Evolutionary conservation across 2,329 filamentous ascomycete genomes (phyloP).

Genomic region (Cadophora malorum): DNA sequence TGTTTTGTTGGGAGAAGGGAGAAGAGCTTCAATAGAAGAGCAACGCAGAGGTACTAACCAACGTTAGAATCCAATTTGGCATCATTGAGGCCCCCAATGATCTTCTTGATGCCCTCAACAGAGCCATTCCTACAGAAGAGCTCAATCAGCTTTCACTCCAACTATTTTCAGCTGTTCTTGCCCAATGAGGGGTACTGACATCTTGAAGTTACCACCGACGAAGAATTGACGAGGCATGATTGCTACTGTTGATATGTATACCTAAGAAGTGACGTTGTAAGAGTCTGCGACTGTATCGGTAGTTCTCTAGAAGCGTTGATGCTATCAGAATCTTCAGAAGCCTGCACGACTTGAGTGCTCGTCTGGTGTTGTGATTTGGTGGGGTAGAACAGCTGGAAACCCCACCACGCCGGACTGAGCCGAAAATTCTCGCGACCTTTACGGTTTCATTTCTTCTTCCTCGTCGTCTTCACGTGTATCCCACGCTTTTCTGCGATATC

Average conservation of each 20-base stretch:
- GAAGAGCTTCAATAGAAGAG: constrained; percentile 12
- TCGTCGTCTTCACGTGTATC: neutral
- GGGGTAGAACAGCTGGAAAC: constrained; percentile 6
- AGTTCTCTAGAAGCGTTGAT: constrained; percentile 3
- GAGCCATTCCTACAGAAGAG: constrained; percentile 81
- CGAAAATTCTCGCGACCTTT: constrained; percentile 16
- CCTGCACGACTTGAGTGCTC: neutral
- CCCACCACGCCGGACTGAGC: constrained; percentile 1
- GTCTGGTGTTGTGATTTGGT: constrained; percentile 7
- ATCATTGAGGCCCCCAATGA: constrained; percentile 87
- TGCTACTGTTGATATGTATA: constrained; percentile 30
- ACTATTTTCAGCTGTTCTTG: constrained; percentile 17
- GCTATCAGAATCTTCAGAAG: constrained; percentile 12
- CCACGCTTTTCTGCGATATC: constrained; percentile 3
- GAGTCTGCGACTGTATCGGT: constrained; percentile 6
- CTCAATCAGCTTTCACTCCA: constrained; percentile 29
- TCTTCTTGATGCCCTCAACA: constrained; percentile 85
- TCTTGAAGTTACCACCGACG: constrained; percentile 99
- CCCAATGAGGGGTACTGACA: constrained; percentile 62
- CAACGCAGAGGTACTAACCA: constrained; percentile 58
- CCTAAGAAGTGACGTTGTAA: constrained; percentile 6
- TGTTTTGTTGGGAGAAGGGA: constrained; percentile 21
- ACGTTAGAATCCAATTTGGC: constrained; percentile 79
- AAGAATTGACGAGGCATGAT: constrained; percentile 94
- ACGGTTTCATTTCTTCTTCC: neutral